phyloP scores from a whole-genome alignment of 306 rosid species.

The Heteromeles arbutifolia region DNA sequence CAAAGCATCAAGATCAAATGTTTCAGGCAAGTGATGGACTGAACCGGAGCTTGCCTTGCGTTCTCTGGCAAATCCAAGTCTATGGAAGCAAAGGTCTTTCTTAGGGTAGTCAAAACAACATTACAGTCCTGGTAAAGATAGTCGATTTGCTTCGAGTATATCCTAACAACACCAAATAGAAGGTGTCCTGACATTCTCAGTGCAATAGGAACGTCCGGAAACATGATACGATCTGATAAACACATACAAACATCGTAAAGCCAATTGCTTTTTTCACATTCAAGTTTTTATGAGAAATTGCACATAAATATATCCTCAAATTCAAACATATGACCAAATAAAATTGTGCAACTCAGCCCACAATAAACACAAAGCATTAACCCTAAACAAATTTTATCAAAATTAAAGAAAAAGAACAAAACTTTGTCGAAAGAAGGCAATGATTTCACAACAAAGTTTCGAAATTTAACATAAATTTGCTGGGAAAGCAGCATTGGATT shows the following conservation, averaged over 20 bases:
- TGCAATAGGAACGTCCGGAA: constrained; percentile 89
- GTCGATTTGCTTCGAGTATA: constrained; percentile 83
- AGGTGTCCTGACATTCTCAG: constrained; percentile 81
- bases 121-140: constrained; percentile 59
- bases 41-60: constrained; percentile 58
- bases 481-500: background rate
- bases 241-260: background rate
- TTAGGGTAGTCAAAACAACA: constrained; percentile 30
- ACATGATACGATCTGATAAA: constrained; percentile 66
- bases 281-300: background rate
- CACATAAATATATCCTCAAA: background rate
- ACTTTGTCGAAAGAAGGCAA: background rate
- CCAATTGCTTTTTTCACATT: background rate
- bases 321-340: no score
- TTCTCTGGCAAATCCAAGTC: constrained; percentile 59
- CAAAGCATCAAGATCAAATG: constrained; percentile 60
- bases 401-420: background rate
- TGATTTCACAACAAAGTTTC: background rate
- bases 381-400: background rate
- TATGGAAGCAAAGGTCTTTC: constrained; percentile 42
- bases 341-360: no score
- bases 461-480: background rate
- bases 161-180: constrained; percentile 73
- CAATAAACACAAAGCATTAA: background rate
- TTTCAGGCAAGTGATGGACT: constrained; percentile 63